phyloP scores from a whole-genome alignment of 1,139 yeast genomes.

The Saccharomyces hybrid region DNA sequence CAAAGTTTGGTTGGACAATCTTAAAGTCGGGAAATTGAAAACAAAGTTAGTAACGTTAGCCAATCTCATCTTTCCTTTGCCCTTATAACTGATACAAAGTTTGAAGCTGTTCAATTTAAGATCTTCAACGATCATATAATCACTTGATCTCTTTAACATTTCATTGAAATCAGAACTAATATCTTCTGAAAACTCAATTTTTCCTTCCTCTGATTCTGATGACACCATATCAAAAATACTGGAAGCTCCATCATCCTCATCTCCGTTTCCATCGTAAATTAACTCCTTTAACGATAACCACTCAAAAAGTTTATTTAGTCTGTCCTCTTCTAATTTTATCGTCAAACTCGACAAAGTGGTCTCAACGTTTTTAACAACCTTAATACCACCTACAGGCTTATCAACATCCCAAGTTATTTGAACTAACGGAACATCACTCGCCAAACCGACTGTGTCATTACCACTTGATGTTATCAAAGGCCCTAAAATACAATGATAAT shows the following conservation, averaged over 20 bases:
- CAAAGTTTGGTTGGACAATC: constrained; percentile 43
- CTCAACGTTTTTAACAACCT: constrained; percentile 48
- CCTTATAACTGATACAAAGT: constrained; percentile 51
- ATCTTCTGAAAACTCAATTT: constrained; percentile 2
- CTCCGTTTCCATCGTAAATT: constrained; percentile 15
- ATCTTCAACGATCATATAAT: constrained; percentile 47
- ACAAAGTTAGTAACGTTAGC: constrained; percentile 56
- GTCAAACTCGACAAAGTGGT: constrained; percentile 49
- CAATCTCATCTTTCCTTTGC: constrained; percentile 49
- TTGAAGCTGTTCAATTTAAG: constrained; percentile 42
- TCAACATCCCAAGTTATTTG: constrained; percentile 56
- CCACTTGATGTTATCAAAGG: constrained; percentile 34
- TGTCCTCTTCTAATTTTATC: constrained; percentile 51
- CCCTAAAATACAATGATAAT: constrained; percentile 65
- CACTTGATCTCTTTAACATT: constrained; percentile 55
- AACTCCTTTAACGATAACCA: constrained; percentile 45
- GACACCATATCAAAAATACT: constrained; percentile 3
- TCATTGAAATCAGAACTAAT: constrained; percentile 37
- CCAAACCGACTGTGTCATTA: constrained; percentile 4
- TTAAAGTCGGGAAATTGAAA: constrained; percentile 46
- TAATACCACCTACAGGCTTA: constrained; percentile 61
- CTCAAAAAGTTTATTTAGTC: constrained; percentile 48
- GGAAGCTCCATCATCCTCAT: constrained; percentile 12
- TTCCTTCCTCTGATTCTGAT: background rate
- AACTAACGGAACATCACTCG: constrained; percentile 33